Evolutionary conservation across 495 filamentous ascomycete species (phyloP), one percentile per base, ranked within the genome.

Genomic region (Ascobolus immersus): DNA sequence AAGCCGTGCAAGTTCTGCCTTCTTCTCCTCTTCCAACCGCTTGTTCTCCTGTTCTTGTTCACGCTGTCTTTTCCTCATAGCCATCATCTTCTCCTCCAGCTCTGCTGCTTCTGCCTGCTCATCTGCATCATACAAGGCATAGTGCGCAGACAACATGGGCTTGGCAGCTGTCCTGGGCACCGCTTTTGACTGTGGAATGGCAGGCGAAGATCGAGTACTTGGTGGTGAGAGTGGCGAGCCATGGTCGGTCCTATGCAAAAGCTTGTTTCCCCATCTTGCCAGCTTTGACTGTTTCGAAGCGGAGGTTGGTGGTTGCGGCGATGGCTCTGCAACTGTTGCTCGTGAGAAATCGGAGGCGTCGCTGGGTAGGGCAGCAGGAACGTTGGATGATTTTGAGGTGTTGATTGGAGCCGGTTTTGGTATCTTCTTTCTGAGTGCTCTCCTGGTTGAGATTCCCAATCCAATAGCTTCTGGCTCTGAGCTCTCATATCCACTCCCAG

Each of bases 61-160:
- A 15, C 33, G 10, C 2, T 34, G 37, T 24, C 24, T 37, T 17
- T 40, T 33, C 4, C 41, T 42, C 14, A 44, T 29, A 21, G 33
- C 34, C 19, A 49, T 39, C 44, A 50, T 40, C 11, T 44, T 39
- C 26, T 47, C 57, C 40, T 74, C 67, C 20, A 58, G 41, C 0
- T 52, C 43, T 17, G 65, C 64, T 5, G 61, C 45, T 33, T 75
- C 72, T 3, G 70, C 70, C 36, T 65, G 64, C 39, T 84, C 76
- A 2, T 64, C 67, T 19, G 65, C 58, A 40, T 86, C 80, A 34
- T 86, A 60, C 40, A 86, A 58, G 1, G 79, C 76, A 51, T 93
- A 93, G 44, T 89, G 81, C 2, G 81, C 71, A 13, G 34, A 42
- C 5, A 20, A 17, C 6, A n/a, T 2, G 8, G 10, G 28, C 39